Conservation (phyloP, 202 grass and related monocot genomes). For the Miscanthus sacchariflorus region DNA sequence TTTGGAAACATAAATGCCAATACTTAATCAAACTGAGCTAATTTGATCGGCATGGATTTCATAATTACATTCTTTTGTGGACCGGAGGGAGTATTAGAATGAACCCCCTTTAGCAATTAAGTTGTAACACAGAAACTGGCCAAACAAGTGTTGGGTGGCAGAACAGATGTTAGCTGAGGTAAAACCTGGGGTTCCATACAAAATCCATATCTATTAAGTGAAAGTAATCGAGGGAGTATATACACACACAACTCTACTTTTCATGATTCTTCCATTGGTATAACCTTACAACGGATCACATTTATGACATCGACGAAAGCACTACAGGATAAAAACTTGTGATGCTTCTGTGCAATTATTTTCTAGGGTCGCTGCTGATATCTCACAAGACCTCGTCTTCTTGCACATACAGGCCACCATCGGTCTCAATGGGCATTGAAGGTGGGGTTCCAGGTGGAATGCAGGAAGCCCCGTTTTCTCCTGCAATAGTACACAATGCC, state of each 20-base stretch:
- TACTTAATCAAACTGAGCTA: too few relatives aligned
- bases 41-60: too few relatives aligned
- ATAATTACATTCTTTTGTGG: too few relatives aligned
- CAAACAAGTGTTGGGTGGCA: not conserved
- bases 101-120: not conserved
- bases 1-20: too few relatives aligned
- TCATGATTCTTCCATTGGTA: slow-evolving; percentile 34
- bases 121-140: not conserved
- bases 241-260: slow-evolving; percentile 37
- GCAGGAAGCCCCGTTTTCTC: slow-evolving; percentile 71
- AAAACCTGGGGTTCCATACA: not conserved
- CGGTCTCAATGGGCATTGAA: slow-evolving; percentile 78
- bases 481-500: slow-evolving; percentile 67
- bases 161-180: not conserved
- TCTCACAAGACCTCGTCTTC: slow-evolving; percentile 87
- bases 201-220: slow-evolving; percentile 29
- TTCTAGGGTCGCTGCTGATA: not conserved
- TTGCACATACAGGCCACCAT: slow-evolving; percentile 70
- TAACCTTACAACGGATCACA: slow-evolving; percentile 14
- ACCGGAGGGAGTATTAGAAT: too few relatives aligned
- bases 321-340: not conserved
- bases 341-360: slow-evolving; percentile 13
- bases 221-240: slow-evolving; percentile 23
- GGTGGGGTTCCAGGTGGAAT: slow-evolving; percentile 94
- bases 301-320: slow-evolving; percentile 8